Evolutionary conservation across 768 basidiomycete species (phyloP), one percentile per base, ranked within the genome.

Genomic region (Suillus cothurnatus): DNA sequence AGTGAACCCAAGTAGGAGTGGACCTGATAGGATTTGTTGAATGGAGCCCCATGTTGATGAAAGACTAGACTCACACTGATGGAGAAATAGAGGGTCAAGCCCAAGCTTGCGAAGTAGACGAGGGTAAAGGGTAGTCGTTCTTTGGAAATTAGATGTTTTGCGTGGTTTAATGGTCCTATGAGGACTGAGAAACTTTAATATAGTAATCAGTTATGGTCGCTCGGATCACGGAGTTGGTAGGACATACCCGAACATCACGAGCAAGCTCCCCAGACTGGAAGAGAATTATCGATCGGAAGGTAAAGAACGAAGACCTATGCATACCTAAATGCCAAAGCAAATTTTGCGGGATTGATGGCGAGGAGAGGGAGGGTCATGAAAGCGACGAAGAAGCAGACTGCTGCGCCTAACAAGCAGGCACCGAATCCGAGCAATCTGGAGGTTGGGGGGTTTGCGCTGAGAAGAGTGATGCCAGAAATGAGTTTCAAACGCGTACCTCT

Each of bases 181-280:
- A 93, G 85, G n/a, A 93, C 85, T 21, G 92, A 88, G 75, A 94
- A 94, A 19, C 92, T 93, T 59, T 11, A 41, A 41, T 17, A 59
- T 32, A 60, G 17, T 31, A 15, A 61, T 57, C 21, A 64, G 63
- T 12, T 36, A 45, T 23, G 14, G 45, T 47, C 26, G 31, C 5
- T 58, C 23, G 49, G n/a, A 7, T 7, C 32, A 49, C 19, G 36
- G 26, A 19, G 31, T 34, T 26, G 50, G 12, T 6, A 59, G 14
- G 21, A 72, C 89, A 71, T 71, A 94, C 89, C 95, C 97, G 73
- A 93, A 89, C 97, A 99, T 99, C 76, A 99, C 96, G 36, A 99
- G 86, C 65, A 95, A 79, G 69, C 92, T 94, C 43, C 95, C 95
- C 63, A 97, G 79, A 72, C 93, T 94, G 72, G 26, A 52, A 64